phyloP scores from a whole-genome alignment of 2,329 filamentous ascomycete genomes.

The Zarea fungicola region DNA sequence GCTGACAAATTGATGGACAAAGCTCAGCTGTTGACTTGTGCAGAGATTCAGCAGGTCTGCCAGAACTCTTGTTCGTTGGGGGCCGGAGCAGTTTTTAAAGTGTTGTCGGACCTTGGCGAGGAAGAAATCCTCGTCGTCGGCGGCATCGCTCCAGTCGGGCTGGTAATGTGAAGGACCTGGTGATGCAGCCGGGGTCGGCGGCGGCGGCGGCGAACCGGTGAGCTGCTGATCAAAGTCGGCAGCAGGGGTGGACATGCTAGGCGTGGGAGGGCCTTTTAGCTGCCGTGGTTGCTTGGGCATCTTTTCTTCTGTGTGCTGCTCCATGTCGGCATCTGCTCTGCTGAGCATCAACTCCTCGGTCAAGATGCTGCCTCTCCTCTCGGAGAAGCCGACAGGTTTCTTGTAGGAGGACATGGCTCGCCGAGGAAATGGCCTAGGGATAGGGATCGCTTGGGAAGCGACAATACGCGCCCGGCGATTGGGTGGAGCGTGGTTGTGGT shows the following conservation, averaged over 20 bases:
- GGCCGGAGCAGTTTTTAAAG: constrained; percentile 71
- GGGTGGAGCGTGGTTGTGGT: not conserved
- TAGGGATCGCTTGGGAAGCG: no score
- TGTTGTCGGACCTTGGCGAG: constrained; percentile 72
- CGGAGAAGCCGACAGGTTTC: constrained; percentile 55
- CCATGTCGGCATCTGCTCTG: constrained; percentile 39
- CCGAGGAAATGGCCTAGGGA: not conserved
- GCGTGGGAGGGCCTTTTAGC: constrained; percentile 56
- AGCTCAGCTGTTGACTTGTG: constrained; percentile 90
- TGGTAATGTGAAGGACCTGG: constrained; percentile 57
- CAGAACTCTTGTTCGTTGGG: constrained; percentile 73
- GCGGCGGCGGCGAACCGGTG: constrained; percentile 57
- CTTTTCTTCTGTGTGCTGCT: constrained; percentile 50
- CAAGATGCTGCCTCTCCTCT: constrained; percentile 53
- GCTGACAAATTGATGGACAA: constrained; percentile 93
- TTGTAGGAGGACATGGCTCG: constrained; percentile 37
- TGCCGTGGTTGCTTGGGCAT: constrained; percentile 40
- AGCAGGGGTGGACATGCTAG: constrained; percentile 61
- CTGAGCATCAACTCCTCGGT: constrained; percentile 53
- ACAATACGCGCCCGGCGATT: no score
- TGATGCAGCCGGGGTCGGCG: constrained; percentile 60
- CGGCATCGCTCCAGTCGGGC: constrained; percentile 70
- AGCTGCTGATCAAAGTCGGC: constrained; percentile 58
- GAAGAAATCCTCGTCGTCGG: constrained; percentile 77
- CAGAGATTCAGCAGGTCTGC: constrained; percentile 89